A percentile compares a stretch with the other conserved stretches of the same genome.
Conservation (phyloP, 2,329 filamentous ascomycete species). For the Penicillium sclerotiorum region DNA sequence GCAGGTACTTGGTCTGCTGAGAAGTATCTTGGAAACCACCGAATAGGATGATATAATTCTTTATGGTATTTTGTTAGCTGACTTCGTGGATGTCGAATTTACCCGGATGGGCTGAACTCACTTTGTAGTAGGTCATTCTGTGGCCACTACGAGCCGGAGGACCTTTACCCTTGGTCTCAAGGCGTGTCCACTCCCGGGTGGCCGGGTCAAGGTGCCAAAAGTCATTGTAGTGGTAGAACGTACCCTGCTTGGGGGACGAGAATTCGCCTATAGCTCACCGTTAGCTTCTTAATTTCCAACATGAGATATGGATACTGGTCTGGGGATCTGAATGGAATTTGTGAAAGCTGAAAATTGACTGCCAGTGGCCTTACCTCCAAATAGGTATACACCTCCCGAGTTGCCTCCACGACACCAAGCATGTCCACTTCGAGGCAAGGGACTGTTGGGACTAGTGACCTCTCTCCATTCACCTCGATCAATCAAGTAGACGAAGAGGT, state of each 20-base stretch:
- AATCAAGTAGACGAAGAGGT: slow-evolving; percentile 70
- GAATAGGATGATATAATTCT: slow-evolving; percentile 90
- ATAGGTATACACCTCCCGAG: slow-evolving; percentile 81
- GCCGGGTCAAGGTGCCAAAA: slow-evolving; percentile 91
- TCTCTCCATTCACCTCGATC: slow-evolving; percentile 87
- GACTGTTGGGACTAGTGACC: slow-evolving; percentile 87
- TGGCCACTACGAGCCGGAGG: slow-evolving; percentile 89
- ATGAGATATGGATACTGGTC: too few relatives aligned
- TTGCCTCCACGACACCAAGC: slow-evolving; percentile 92
- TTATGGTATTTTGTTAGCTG: not conserved
- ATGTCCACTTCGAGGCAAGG: slow-evolving; percentile 87
- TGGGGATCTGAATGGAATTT: too few relatives aligned
- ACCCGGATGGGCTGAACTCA: slow-evolving; percentile 7
- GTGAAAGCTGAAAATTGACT: not conserved
- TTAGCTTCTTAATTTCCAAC: too few relatives aligned
- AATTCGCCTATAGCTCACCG: slow-evolving; percentile 70
- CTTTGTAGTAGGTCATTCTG: slow-evolving; percentile 93
- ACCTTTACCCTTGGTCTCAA: slow-evolving; percentile 73
- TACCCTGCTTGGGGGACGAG: slow-evolving; percentile 93
- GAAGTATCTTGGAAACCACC: slow-evolving; percentile 97
- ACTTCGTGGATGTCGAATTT: not conserved
- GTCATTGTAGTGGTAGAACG: slow-evolving; percentile 98
- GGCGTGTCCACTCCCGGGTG: slow-evolving; percentile 83
- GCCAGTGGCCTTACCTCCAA: slow-evolving; percentile 62
- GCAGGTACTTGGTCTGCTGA: slow-evolving; percentile 89